Evolutionary conservation across 768 basidiomycete species (phyloP).

Genomic region (Solioccasus polychromus): DNA sequence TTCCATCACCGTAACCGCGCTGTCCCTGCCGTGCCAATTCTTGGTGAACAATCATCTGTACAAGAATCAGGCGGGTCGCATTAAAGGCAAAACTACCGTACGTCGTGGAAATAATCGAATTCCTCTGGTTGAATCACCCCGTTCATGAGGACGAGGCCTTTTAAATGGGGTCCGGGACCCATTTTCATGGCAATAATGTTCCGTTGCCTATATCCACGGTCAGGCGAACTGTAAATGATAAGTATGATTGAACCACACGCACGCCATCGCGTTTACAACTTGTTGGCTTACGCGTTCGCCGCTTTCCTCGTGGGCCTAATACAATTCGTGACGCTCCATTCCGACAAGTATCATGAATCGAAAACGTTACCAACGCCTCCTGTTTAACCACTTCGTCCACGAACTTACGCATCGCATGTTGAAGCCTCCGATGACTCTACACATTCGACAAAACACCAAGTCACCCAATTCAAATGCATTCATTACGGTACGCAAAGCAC

Average conservation of each 20-base stretch:
- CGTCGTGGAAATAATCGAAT: constrained; percentile 89
- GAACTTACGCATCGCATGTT: constrained; percentile 51
- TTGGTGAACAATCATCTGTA: constrained; percentile 72
- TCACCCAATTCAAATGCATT: not conserved
- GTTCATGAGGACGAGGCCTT: constrained; percentile 72
- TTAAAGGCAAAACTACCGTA: constrained; percentile 17
- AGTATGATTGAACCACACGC: constrained; percentile 5
- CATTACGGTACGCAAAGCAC: not conserved
- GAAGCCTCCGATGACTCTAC: constrained; percentile 43
- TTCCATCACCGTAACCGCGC: constrained; percentile 80
- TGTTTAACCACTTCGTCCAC: constrained; percentile 60
- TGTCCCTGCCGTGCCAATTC: constrained; percentile 68
- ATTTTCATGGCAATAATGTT: constrained; percentile 50
- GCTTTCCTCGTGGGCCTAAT: constrained; percentile 46
- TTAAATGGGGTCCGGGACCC: constrained; percentile 77
- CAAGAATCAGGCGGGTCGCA: not conserved
- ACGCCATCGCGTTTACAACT: constrained; percentile 57
- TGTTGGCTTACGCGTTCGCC: constrained; percentile 54
- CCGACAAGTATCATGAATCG: constrained; percentile 2
- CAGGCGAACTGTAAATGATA: not conserved
- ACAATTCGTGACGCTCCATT: constrained; percentile 14
- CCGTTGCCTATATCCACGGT: constrained; percentile 26
- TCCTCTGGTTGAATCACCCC: constrained; percentile 15
- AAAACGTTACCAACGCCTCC: constrained; percentile 25
- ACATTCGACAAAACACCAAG: not conserved